Evolutionary conservation across 768 basidiomycete species (phyloP), one percentile per base, ranked within the genome.

Genomic region (Neoboletus subvelutipes): DNA sequence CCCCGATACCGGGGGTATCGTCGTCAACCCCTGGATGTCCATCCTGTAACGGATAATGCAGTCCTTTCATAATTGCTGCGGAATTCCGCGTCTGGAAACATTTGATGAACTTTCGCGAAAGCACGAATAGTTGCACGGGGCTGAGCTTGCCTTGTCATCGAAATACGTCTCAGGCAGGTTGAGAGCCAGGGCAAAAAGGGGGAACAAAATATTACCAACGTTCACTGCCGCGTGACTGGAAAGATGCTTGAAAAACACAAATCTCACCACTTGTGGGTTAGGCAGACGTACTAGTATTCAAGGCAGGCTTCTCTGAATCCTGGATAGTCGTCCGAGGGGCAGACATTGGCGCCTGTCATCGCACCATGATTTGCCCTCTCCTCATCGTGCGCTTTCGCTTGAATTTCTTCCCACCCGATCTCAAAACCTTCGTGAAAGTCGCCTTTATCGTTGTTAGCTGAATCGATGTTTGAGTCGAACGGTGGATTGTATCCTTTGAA

Each of bases 381-480:
- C 49, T 68, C 62, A 57, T 73, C 67, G 26, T 60, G 34, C 0
- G 31, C 53, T 55, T 67, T 67, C 9, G 64, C 54, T 12, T 75
- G 63, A 0, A 80, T 66, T 26, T 76, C 71, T 67, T 92, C 88
- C 80, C 83, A 87, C 4, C 92, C 91, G 55, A 96, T 79, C 63
- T 94, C 88, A 69, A 94, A 96, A 3, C 88, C 93, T 69, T 98
- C 94, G 67, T 95, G 92, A 52, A 95, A 72, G 67, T 98, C 94
- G 1, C 94, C 94, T n/a, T 81, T 74, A 46, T 82, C 81, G 24
- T 80, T 75, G 47, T 83, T 83, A 9, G 62, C 55, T 0, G 90
- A 85, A 64, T 94, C 82, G 52, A 85, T 88, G 67, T 92, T 92
- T 49, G 82, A 83, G 54, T 85, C 86, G 7, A 87, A 76, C 3